Base-by-base conservation (phyloP, 345 rosid species). In the Gossypium arboreum region DNA sequence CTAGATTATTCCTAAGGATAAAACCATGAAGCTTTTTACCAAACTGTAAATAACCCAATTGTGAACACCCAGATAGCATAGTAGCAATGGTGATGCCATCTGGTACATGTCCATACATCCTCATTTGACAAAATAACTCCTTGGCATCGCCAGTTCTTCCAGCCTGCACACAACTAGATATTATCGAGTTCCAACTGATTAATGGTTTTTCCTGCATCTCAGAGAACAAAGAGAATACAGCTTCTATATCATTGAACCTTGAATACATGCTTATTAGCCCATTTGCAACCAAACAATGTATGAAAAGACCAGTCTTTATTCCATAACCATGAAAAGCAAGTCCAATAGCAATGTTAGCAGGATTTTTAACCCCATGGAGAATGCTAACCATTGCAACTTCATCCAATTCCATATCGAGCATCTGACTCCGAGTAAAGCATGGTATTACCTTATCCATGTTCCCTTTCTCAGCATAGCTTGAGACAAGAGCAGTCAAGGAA, bases 191-290 rank as follows among this genome's bases (percentile, higher is more conserved):
- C 95, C 98, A 94, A 81, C 90, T 89, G 60, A 79, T 85, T 50
- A 91, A 61, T 54, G 88, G 81, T 47, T 84, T 85, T 79, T 86
- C 88, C 0, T 76, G 76, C 75, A 90, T 72, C 65, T 82, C 87
- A 25, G 79, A 75, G 79, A 91, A 91, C 73, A 91, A 76, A 64
- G 75, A 81, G 79, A 79, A 73, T 16, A 80, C 81, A 58, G 91
- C 86, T 84, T 88, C 85, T 5, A 83, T 61, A 63, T 90, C 80
- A 51, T 82, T 75, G 62, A 84, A 82, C 84, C 79, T 88, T 63
- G 86, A 86, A 74, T 91, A 90, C 97, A 93, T 88, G 58, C 85
- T 90, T 76, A 93, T 89, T 15, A 93, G 87, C 70, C 92, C 92
- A 80, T 93, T 93, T 24, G 81, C 78, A 41, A 91, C 89, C 77